These are phyloP conservation scores for Eucalyptus curtisii DNA, from an alignment of 345 rosid genomes.

Conservation along the genomic window DNA sequence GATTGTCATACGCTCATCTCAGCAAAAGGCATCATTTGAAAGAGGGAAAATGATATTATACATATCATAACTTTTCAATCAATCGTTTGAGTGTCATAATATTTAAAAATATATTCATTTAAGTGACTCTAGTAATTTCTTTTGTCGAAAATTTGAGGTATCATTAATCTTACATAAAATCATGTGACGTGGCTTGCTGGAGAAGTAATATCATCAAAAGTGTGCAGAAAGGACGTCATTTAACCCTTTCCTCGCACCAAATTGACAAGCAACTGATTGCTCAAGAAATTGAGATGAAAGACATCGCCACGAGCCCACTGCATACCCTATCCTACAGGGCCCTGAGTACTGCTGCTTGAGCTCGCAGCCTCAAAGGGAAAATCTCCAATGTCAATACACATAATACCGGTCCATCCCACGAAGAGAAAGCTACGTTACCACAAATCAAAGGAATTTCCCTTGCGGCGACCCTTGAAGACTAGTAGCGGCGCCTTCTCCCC, in stretches of 20 bases:
- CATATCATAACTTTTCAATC: not conserved
- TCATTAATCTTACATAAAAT: not conserved
- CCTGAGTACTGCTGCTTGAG: not conserved
- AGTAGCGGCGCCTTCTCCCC: not conserved
- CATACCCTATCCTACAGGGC: not conserved
- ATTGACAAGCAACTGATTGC: not conserved
- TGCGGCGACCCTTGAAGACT: not conserved
- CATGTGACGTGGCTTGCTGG: not conserved
- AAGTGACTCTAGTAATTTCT: not conserved
- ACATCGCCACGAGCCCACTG: not conserved
- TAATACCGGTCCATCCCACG: not conserved
- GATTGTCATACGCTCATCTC: not conserved
- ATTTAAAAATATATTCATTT: not conserved
- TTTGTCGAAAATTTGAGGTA: not conserved
- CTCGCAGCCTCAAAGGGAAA: not conserved
- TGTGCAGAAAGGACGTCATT: not conserved
- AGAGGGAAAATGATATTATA: not conserved
- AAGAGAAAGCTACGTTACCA: not conserved
- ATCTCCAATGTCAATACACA: not conserved
- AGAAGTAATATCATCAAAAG: not conserved
- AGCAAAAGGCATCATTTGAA: not conserved
- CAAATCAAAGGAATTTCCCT: not conserved
- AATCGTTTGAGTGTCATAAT: not conserved
- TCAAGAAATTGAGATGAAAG: not conserved
- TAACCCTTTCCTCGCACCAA: no score